These are phyloP conservation scores for Ceratobasidium papillatum DNA, from an alignment of 1,284 basidiomycete genomes.

Conservation along the genomic window DNA sequence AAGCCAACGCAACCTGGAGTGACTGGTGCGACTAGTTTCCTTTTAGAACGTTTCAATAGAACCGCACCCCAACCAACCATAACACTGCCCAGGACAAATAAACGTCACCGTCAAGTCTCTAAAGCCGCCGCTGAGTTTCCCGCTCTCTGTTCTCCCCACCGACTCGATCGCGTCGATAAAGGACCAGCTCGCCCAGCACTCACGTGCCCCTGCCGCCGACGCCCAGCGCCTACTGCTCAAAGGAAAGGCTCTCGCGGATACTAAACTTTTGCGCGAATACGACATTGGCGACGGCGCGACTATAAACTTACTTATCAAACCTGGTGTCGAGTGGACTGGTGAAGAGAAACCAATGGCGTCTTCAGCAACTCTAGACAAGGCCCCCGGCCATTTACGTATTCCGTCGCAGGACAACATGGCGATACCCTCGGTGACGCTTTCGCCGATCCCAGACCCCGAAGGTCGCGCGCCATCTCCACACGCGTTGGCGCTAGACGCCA, in stretches of 20 bases:
- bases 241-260: conserved; percentile 89
- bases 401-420: conserved; percentile 43
- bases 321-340: conserved; percentile 68
- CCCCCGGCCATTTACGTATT: conserved; percentile 49
- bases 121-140: conserved; percentile 83
- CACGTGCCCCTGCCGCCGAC: conserved; percentile 73
- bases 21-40: conserved; percentile 32
- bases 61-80: conserved; percentile 10
- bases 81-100: conserved; percentile 59
- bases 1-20: conserved; percentile 31
- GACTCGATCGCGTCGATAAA: conserved; percentile 86
- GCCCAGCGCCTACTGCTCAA: conserved; percentile 86
- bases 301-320: conserved; percentile 84
- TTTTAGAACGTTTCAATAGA: conserved; percentile 23
- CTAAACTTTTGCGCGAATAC: conserved; percentile 89
- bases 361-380: conserved; percentile 34
- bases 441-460: conserved; percentile 50
- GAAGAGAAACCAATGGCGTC: conserved; percentile 38
- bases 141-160: conserved; percentile 72
- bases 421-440: conserved; percentile 68
- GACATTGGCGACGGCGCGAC: conserved; percentile 78
- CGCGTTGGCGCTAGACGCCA: conserved; percentile 36
- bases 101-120: conserved; percentile 85
- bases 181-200: conserved; percentile 66
- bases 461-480: conserved; percentile 31